phyloP scores from a whole-genome alignment of 2,329 filamentous ascomycete genomes.

The Fusarium humuli region DNA sequence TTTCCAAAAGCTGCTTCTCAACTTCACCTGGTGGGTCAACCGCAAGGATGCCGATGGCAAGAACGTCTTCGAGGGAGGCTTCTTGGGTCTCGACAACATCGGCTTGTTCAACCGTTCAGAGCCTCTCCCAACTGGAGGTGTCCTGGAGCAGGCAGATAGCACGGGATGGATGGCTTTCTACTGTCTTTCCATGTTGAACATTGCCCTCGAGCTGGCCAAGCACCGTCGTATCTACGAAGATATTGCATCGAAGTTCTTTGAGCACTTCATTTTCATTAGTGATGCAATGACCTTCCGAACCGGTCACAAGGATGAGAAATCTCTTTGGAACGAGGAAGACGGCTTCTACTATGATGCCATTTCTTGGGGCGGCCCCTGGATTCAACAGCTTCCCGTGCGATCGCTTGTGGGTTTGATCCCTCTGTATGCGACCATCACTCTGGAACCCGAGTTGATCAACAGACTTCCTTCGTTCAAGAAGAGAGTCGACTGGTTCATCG shows the following conservation, averaged over 20 bases:
- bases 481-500: constrained; percentile 92
- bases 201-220: constrained; percentile 93
- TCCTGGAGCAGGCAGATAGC: constrained; percentile 95
- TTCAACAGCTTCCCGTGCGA: constrained; percentile 89
- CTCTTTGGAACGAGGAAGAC: constrained; percentile 95
- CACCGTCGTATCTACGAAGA: constrained; percentile 96
- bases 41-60: constrained; percentile 94
- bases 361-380: constrained; percentile 93
- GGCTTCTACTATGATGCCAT: constrained; percentile 99
- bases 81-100: constrained; percentile 96
- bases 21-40: constrained; percentile 99
- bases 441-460: constrained; percentile 94
- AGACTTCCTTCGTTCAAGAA: constrained; percentile 93
- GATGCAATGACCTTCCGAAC: constrained; percentile 93
- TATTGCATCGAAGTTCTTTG: constrained; percentile 97
- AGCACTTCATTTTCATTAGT: constrained; percentile 97
- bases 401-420: constrained; percentile 95
- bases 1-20: constrained; percentile 94
- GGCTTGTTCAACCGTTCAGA: constrained; percentile 97
- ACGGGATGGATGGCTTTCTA: constrained; percentile 99
- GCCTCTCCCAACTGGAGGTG: constrained; percentile 90
- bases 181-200: constrained; percentile 96
- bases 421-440: constrained; percentile 88
- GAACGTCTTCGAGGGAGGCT: constrained; percentile 97
- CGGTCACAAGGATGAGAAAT: constrained; percentile 77